These are phyloP conservation scores for Hymenoscyphus linearis DNA, from an alignment of 2,329 filamentous ascomycete genomes.

Conservation along the genomic window DNA sequence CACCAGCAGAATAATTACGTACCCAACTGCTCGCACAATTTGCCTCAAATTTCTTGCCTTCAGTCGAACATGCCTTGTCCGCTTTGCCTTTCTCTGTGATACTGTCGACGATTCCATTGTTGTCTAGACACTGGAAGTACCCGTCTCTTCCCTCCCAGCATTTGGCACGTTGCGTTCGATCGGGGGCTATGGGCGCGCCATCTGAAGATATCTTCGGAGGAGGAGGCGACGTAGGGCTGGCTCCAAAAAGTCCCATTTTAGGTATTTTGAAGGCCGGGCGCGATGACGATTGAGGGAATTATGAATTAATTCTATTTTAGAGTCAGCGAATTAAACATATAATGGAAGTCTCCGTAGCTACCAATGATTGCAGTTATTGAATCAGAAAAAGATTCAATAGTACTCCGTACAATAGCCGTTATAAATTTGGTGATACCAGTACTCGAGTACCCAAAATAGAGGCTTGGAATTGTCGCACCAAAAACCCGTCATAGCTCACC, in stretches of 20 bases:
- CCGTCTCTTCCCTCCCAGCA: constrained; percentile 89
- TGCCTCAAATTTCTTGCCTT: constrained; percentile 66
- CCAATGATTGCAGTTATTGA: background rate
- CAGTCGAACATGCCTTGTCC: constrained; percentile 51
- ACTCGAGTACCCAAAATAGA: no score
- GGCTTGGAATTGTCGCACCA: background rate
- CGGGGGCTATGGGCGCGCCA: constrained; percentile 71
- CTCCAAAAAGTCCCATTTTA: constrained; percentile 47
- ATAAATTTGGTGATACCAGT: no score
- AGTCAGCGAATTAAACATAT: background rate
- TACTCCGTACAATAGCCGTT: no score
- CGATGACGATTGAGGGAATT: background rate
- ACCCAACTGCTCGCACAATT: constrained; percentile 92
- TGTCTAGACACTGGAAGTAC: constrained; percentile 86
- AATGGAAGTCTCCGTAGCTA: background rate
- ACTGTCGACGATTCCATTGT: constrained; percentile 72
- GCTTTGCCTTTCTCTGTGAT: constrained; percentile 52
- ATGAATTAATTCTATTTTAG: background rate
- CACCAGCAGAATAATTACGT: constrained; percentile 34
- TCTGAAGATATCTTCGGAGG: constrained; percentile 45
- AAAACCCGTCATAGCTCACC: background rate
- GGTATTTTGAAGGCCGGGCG: background rate
- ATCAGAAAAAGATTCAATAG: background rate
- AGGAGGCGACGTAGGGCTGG: constrained; percentile 31
- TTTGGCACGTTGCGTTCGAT: constrained; percentile 69